phyloP scores from a whole-genome alignment of 2,329 filamentous ascomycete genomes.

The Dichotomopilus funicola region DNA sequence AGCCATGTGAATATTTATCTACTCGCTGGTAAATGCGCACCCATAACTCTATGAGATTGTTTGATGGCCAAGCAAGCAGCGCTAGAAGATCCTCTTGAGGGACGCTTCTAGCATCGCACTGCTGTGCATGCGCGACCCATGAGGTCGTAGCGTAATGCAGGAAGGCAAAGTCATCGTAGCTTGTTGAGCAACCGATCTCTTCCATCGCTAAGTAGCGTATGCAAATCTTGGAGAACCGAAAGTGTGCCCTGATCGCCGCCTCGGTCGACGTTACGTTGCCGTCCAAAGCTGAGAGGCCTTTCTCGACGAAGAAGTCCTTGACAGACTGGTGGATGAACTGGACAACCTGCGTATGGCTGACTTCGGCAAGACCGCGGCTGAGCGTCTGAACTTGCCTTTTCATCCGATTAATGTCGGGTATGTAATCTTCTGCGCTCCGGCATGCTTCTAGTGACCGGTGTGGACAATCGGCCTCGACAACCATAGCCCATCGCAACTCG shows the following conservation, averaged over 20 bases:
- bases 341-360: constrained; percentile 16
- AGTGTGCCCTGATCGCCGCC: constrained; percentile 15
- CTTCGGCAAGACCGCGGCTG: constrained; percentile 28
- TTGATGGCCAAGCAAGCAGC: constrained; percentile 15
- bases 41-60: constrained; percentile 12
- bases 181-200: constrained; percentile 15
- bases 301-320: constrained; percentile 29
- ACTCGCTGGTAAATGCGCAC: constrained; percentile 4
- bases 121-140: constrained; percentile 15
- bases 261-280: constrained; percentile 5
- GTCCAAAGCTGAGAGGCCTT: constrained; percentile 19
- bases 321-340: constrained; percentile 33
- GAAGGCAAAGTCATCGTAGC: constrained; percentile 12
- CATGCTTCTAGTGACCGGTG: constrained; percentile 21
- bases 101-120: constrained; percentile 9
- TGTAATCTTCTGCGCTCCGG: constrained; percentile 16
- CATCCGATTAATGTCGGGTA: constrained; percentile 13
- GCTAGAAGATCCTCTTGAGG: constrained; percentile 14
- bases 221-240: constrained; percentile 23
- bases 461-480: constrained; percentile 21
- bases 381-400: constrained; percentile 20
- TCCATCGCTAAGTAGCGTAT: constrained; percentile 24
- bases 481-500: constrained; percentile 30
- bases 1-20: neutral
- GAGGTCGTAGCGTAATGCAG: constrained; percentile 17